A percentile compares a stretch with the other conserved stretches of the same genome.
These are phyloP conservation scores for Kipferlia bialata DNA, from an alignment of 78 protist species.

Conservation along the genomic window DNA sequence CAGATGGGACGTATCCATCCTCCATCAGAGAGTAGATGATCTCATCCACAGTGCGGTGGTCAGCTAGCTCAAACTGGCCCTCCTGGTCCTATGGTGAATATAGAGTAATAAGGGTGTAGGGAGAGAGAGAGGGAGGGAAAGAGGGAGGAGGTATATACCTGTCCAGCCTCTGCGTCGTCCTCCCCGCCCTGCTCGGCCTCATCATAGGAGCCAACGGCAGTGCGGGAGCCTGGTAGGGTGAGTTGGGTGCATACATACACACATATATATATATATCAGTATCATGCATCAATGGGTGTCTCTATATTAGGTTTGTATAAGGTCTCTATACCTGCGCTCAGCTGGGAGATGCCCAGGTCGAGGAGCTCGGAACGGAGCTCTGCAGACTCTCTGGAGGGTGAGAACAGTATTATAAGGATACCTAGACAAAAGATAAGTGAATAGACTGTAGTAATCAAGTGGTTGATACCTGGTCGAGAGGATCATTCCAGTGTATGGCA, in stretches of 20 bases:
- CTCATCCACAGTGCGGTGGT: constrained; percentile 6
- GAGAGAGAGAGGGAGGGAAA: no score
- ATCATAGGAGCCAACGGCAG: constrained; percentile 4
- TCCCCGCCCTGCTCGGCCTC: not conserved
- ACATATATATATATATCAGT: no score
- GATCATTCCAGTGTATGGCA: constrained; percentile 23
- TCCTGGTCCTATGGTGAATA: no score
- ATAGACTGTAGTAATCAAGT: no score
- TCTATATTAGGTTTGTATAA: no score
- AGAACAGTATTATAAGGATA: no score
- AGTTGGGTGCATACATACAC: no score
- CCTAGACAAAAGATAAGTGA: no score
- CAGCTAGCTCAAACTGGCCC: constrained; percentile 5
- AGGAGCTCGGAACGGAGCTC: not conserved
- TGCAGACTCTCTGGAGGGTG: constrained; percentile 1
- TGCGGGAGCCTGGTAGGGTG: not conserved
- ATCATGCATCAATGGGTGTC: no score
- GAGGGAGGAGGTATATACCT: no score
- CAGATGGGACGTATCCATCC: constrained; percentile 2
- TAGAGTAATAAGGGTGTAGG: no score
- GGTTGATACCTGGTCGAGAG: no score
- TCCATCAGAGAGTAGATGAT: not conserved
- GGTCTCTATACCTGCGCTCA: constrained; percentile 20
- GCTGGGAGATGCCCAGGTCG: constrained; percentile 9
- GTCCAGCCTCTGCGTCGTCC: not conserved